Evolutionary conservation across 202 grass and related monocot species (phyloP).

Genomic region (Brachypodium distachyon): DNA sequence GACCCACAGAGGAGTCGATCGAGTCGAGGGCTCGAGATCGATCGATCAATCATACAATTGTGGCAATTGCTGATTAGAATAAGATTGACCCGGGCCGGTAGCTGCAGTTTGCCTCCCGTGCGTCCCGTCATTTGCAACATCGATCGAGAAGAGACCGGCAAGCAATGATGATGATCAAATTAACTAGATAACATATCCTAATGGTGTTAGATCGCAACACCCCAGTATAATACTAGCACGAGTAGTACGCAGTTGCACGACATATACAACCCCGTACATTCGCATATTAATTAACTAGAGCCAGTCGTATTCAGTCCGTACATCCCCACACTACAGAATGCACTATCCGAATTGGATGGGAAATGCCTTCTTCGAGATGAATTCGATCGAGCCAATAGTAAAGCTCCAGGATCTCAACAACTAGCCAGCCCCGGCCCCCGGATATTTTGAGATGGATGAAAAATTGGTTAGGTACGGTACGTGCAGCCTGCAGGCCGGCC

Average conservation of each 20-base stretch:
- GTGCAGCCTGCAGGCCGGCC: too few species aligned
- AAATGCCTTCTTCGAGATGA: too few species aligned
- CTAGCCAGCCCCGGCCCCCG: too few species aligned
- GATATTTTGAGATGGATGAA: too few species aligned
- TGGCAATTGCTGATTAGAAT: too few species aligned
- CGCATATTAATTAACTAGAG: not conserved
- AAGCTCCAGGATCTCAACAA: not conserved
- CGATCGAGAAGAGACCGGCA: not conserved
- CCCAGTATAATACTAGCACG: not conserved
- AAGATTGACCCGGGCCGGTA: not conserved
- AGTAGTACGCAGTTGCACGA: too few species aligned
- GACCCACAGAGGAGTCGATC: not conserved
- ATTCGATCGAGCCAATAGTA: not conserved
- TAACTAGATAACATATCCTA: not conserved
- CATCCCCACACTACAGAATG: too few species aligned
- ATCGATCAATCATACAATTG: not conserved
- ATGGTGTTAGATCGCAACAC: not conserved
- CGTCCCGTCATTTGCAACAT: not conserved
- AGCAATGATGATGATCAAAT: not conserved
- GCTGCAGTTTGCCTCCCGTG: not conserved
- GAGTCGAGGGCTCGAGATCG: not conserved
- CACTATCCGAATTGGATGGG: not conserved
- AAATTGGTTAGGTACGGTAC: too few species aligned
- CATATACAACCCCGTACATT: too few species aligned
- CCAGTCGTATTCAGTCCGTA: not conserved